These are phyloP conservation scores for Dichotomocladium elegans DNA, from an alignment of 371 early-diverging fungal genomes.

Conservation along the genomic window DNA sequence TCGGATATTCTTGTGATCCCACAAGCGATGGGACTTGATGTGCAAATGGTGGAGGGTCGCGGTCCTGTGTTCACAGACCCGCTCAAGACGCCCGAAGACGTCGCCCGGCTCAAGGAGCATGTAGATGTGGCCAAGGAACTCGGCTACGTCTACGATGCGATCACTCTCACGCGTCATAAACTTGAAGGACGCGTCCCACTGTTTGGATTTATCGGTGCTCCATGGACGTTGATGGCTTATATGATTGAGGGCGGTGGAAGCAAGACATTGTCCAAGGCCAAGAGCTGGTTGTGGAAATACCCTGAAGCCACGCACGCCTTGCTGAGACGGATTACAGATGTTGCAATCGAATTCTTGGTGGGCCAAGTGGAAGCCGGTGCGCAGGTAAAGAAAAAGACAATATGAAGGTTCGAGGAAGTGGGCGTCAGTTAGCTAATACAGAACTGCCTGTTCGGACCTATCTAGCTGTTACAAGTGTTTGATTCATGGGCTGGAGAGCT, in stretches of 20 bases:
- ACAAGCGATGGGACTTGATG: constrained; percentile 93
- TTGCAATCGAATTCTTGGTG: constrained; percentile 80
- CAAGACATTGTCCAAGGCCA: constrained; percentile 86
- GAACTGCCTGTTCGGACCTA: not conserved
- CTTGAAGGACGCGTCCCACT: constrained; percentile 89
- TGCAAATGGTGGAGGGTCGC: constrained; percentile 89
- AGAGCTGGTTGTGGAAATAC: constrained; percentile 84
- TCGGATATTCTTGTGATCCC: constrained; percentile 97
- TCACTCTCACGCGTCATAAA: constrained; percentile 85
- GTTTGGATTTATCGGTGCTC: constrained; percentile 95
- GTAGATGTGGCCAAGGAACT: constrained; percentile 76
- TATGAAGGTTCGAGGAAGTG: not conserved
- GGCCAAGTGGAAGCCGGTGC: constrained; percentile 98
- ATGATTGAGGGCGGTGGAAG: constrained; percentile 98
- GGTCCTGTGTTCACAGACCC: constrained; percentile 94
- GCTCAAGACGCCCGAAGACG: constrained; percentile 68
- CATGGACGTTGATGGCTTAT: constrained; percentile 98
- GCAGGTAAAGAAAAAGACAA: constrained; percentile 60
- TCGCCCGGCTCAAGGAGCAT: constrained; percentile 57
- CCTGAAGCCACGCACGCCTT: constrained; percentile 79
- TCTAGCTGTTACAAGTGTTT: constrained; percentile 91
- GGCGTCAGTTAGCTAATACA: not conserved
- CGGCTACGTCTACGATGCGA: constrained; percentile 92
- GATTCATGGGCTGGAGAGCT: constrained; percentile 97
- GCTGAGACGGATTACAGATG: constrained; percentile 78